Base-by-base conservation (phyloP, 2,329 filamentous ascomycete genomes). In the Fusarium clavum region DNA sequence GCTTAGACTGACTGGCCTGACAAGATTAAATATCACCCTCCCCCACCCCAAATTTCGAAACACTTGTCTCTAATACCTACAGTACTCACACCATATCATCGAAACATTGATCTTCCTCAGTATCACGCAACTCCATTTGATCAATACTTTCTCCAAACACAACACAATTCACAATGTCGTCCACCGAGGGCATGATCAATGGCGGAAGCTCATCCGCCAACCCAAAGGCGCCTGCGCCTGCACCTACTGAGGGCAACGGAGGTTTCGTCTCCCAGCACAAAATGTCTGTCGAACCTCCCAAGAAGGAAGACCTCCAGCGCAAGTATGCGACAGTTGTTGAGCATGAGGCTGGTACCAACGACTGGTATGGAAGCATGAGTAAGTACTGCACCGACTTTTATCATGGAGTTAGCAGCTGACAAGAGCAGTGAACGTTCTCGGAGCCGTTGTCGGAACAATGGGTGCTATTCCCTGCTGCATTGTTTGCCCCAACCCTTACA, bases 401-500 rank as follows among this genome's bases (percentile, higher is more conserved):
- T 29, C 48, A 25, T 45, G 9, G 44, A 44, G 18, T 3, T 25
- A 46, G 18, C 20, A 11, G 32, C 45, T 41, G 8, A 57, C 47
- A 30, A 32, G n/a, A 22, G 43, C 70, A 89, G 88, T 97, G 80
- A 92, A 95, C 79, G 80, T 83, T 18, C 83, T 98, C 10, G 96
- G 96, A 70, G 79, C 87, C 55, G 84, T 87, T 74, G 85, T 98
- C 57, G 96, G 96, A 73, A 92, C 89, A 47, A 77, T 92, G 24
- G 96, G 96, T 53, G 94, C 96, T 20, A 86, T 98, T 73, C 96
- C 96, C 7, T 97, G 94, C 89, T 97, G 94, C 80, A 83, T 97
- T 78, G 85, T 91, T 82, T 98, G 92, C 84, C 96, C 96, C 52
- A 99, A 99, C 83, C 96, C 95, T 5, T 98, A 94, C 87, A 97